These are phyloP conservation scores for Ustilago shanxiensis DNA, from an alignment of 1,284 basidiomycete genomes.

Conservation along the genomic window DNA sequence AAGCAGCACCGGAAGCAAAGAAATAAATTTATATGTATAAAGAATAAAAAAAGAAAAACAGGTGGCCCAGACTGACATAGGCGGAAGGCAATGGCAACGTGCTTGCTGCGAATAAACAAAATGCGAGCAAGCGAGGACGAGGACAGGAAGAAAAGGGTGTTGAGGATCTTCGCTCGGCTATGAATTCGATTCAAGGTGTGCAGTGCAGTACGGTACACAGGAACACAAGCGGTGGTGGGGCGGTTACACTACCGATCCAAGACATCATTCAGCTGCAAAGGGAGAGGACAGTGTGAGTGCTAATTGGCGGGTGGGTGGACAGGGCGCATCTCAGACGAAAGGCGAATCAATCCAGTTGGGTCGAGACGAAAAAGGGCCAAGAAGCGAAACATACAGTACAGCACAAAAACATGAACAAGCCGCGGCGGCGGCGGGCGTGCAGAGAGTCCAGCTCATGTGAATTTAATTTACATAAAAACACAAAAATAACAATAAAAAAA, in stretches of 20 bases:
- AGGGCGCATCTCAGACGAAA: background rate
- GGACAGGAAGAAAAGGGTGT: background rate
- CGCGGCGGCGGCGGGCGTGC: background rate
- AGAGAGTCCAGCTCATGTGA: background rate
- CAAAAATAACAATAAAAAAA: too few relatives aligned
- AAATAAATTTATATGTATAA: background rate
- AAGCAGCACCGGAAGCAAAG: too few relatives aligned
- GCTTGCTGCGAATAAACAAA: background rate
- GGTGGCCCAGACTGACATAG: background rate
- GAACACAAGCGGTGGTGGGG: background rate
- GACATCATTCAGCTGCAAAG: constrained; percentile 20
- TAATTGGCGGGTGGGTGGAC: background rate
- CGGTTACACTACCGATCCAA: constrained; percentile 11
- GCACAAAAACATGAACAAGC: too few relatives aligned
- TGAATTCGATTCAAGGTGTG: too few relatives aligned
- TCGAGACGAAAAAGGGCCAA: background rate
- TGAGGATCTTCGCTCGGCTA: constrained; percentile 42
- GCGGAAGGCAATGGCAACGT: background rate
- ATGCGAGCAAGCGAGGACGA: background rate
- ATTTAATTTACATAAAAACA: too few relatives aligned
- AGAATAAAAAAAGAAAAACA: background rate
- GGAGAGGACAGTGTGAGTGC: background rate
- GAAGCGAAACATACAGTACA: background rate
- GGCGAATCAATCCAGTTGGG: background rate
- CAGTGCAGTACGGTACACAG: background rate